A percentile compares a stretch with the other conserved stretches of the same genome.
Conservation (phyloP, 2,329 filamentous ascomycete genomes). For the Cyanodermella asteris region DNA sequence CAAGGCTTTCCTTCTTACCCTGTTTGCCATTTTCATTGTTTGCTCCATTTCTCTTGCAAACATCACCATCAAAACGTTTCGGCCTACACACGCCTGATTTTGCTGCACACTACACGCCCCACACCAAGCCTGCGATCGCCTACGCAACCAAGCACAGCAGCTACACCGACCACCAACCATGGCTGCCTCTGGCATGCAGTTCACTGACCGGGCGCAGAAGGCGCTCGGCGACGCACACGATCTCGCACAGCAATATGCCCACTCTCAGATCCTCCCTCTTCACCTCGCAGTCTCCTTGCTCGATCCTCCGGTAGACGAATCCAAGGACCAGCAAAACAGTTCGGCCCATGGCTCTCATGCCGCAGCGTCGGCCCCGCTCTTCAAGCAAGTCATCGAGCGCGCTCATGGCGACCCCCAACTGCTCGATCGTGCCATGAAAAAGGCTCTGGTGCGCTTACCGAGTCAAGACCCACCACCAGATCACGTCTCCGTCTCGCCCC, state of each 20-base stretch:
- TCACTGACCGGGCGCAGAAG: constrained; percentile 82
- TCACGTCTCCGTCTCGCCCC: constrained; percentile 58
- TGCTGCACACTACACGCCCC: too few species aligned
- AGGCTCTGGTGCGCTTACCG: constrained; percentile 68
- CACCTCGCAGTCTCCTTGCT: constrained; percentile 50
- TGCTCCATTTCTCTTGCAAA: too few species aligned
- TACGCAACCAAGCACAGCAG: too few species aligned
- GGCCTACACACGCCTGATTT: too few species aligned
- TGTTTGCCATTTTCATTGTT: too few species aligned
- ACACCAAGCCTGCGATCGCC: too few species aligned
- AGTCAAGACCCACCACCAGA: constrained; percentile 92
- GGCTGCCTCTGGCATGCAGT: constrained; percentile 53
- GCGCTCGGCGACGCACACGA: constrained; percentile 73
- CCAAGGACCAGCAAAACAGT: constrained; percentile 60
- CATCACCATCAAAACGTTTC: too few species aligned
- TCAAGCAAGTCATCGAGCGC: constrained; percentile 82
- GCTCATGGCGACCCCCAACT: constrained; percentile 82
- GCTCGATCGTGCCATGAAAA: constrained; percentile 78
- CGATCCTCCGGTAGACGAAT: constrained; percentile 29
- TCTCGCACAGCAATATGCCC: constrained; percentile 71
- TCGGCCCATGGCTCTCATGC: constrained; percentile 42
- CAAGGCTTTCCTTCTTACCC: too few species aligned
- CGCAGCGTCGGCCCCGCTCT: constrained; percentile 47
- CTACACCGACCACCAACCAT: too few species aligned
- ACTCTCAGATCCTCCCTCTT: constrained; percentile 74